phyloP scores from a whole-genome alignment of 2,329 filamentous ascomycete species.

The Neoscytalidium dimidiatum region DNA sequence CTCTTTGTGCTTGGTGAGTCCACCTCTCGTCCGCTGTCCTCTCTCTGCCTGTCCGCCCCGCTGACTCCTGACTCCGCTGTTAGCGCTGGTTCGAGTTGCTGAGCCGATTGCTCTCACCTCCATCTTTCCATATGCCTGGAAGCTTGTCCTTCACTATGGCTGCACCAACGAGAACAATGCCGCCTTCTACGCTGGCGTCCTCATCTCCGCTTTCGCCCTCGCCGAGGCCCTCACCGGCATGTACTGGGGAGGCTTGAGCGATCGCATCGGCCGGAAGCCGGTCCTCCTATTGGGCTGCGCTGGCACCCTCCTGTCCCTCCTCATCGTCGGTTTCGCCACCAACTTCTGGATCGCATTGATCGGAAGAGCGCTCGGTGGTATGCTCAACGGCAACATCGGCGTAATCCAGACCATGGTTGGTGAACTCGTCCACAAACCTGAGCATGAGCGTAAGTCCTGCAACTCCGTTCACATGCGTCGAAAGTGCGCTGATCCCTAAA shows the following conservation, averaged over 20 bases:
- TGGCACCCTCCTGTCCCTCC: conserved; percentile 79
- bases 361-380: conserved; percentile 75
- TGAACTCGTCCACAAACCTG: conserved; percentile 78
- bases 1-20: conserved; percentile 79
- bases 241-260: conserved; percentile 46
- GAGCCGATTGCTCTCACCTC: conserved; percentile 92
- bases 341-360: conserved; percentile 83
- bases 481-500: conserved; percentile 22
- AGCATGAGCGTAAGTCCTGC: conserved; percentile 74
- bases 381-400: conserved; percentile 89
- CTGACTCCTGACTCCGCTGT: neutral
- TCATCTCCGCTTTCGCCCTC: conserved; percentile 85
- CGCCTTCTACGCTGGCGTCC: conserved; percentile 81
- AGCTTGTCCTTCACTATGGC: conserved; percentile 39
- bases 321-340: conserved; percentile 78
- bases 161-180: conserved; percentile 46
- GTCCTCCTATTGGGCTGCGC: conserved; percentile 55
- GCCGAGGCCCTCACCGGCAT: conserved; percentile 85
- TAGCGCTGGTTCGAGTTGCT: conserved; percentile 87
- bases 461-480: neutral
- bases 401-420: conserved; percentile 91
- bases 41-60: neutral
- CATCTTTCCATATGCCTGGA: conserved; percentile 77
- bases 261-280: conserved; percentile 43
- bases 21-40: neutral